Evolutionary conservation across 495 filamentous ascomycete species (phyloP), one percentile per base, ranked within the genome.

Genomic region (Aspergillus asperescens): DNA sequence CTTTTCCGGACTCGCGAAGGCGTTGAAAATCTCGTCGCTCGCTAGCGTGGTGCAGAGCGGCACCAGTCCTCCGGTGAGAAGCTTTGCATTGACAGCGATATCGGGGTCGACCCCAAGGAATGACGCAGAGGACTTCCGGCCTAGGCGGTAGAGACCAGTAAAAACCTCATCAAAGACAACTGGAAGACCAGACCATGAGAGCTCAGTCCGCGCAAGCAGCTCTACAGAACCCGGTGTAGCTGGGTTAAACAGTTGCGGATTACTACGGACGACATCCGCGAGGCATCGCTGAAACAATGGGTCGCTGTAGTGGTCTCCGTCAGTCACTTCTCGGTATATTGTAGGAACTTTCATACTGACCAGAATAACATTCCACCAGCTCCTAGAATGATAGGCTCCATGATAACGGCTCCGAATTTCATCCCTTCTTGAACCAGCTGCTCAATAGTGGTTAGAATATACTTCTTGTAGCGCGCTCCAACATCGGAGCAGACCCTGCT

Each of bases 81-180:
- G 77, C 62, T 91, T 91, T 12, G 87, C 87, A 58, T 90, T 82
- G 13, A 88, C 83, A 0, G 79, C 81, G 50, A 91, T 81, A 56
- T 91, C 87, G 2, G 86, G 73, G 48, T 85, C 59, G 1, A 77
- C 65, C n/a, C 67, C 66, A 5, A 91, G 74, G 67, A 90, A 86
- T 1, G 81, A 81, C 16, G 83, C 76, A 1, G 84, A 72, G 9
- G 76, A 81, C 45, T 79, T 73, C 25, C 81, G 79, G 19, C 87
- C 87, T 15, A 91, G 81, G 29, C 87, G 85, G 68, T 88, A 89
- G 13, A 91, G 71, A 12, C 87, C 87, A 0, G 86, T 89, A 70
- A 91, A 90, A 27, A 91, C 86, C 64, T 91, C 87, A 62, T 91
- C 87, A 57, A 84, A 83, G 61, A 91, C 75, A 24, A 91, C 68